Conservation (phyloP, 768 basidiomycete species). For the Tephrocybe sp. region DNA sequence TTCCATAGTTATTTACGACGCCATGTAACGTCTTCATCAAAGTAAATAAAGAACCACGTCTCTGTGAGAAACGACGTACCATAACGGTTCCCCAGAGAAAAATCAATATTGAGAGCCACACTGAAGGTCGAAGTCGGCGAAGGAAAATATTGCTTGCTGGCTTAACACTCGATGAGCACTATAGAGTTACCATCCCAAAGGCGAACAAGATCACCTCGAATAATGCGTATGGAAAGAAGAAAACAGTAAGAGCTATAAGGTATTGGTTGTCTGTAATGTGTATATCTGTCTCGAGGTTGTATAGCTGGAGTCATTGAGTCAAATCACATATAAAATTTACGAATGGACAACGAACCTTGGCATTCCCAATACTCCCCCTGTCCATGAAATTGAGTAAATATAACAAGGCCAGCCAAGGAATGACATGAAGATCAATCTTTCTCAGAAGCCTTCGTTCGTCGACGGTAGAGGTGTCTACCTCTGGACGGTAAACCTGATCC, state of each 20-base stretch:
- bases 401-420: constrained; percentile 74
- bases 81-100: constrained; percentile 47
- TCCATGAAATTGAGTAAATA: constrained; percentile 76
- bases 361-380: constrained; percentile 70
- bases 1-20: constrained; percentile 56
- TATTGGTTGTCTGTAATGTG: constrained; percentile 64
- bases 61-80: constrained; percentile 23
- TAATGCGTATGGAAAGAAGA: constrained; percentile 73
- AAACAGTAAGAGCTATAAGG: constrained; percentile 64
- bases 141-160: constrained; percentile 63
- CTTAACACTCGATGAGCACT: constrained; percentile 27
- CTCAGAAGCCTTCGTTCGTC: constrained; percentile 55
- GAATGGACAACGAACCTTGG: constrained; percentile 43
- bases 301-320: constrained; percentile 39
- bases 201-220: constrained; percentile 50
- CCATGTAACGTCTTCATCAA: constrained; percentile 57
- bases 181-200: background rate
- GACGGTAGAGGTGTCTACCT: constrained; percentile 49
- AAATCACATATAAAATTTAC: constrained; percentile 1
- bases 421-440: constrained; percentile 62
- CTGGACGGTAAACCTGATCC: constrained; percentile 41
- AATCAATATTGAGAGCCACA: constrained; percentile 59
- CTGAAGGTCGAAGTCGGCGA: constrained; percentile 57
- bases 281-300: constrained; percentile 53
- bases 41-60: background rate